Percentiles rank a stretch among this genome's conserved stretches.
These are phyloP conservation scores for Rhododendron ferrugineum DNA, from an alignment of 148 eudicot species.

Conservation along the genomic window DNA sequence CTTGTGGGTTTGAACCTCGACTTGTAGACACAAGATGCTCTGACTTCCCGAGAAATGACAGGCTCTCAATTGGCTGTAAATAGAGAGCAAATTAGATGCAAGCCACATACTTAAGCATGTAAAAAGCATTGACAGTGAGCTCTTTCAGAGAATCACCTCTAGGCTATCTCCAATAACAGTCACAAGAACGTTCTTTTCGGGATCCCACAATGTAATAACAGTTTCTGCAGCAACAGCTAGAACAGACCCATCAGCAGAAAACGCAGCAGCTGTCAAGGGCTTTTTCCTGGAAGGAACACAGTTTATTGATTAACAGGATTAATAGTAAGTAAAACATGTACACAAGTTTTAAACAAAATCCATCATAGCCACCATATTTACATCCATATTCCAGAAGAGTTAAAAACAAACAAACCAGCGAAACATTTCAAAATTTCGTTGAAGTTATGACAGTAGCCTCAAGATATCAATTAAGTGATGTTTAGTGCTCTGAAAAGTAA, in stretches of 20 bases:
- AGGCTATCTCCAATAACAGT: conserved; percentile 65
- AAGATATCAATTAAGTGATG: background rate
- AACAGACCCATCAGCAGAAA: conserved; percentile 88
- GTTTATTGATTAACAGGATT: background rate
- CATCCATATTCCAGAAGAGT: background rate
- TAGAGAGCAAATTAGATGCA: background rate
- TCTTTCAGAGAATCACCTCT: conserved; percentile 42
- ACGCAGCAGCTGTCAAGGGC: conserved; percentile 83
- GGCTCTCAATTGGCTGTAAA: conserved; percentile 58
- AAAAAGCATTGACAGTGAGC: background rate
- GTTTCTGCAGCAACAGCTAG: conserved; percentile 94
- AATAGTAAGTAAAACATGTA: background rate
- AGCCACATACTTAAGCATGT: background rate
- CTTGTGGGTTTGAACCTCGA: conserved; percentile 54
- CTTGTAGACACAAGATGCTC: conserved; percentile 70
- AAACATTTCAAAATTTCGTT: background rate
- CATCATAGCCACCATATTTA: background rate
- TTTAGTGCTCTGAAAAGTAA: background rate
- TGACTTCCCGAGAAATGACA: conserved; percentile 77
- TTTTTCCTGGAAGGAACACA: conserved; percentile 47
- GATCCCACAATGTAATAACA: conserved; percentile 90
- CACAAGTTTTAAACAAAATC: background rate
- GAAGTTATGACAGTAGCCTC: background rate
- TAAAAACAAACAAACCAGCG: background rate
- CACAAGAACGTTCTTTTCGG: conserved; percentile 71